Evolutionary conservation across 2,329 filamentous ascomycete species (phyloP), one percentile per base, ranked within the genome.

Genomic region (Aspergillus glaucus): DNA sequence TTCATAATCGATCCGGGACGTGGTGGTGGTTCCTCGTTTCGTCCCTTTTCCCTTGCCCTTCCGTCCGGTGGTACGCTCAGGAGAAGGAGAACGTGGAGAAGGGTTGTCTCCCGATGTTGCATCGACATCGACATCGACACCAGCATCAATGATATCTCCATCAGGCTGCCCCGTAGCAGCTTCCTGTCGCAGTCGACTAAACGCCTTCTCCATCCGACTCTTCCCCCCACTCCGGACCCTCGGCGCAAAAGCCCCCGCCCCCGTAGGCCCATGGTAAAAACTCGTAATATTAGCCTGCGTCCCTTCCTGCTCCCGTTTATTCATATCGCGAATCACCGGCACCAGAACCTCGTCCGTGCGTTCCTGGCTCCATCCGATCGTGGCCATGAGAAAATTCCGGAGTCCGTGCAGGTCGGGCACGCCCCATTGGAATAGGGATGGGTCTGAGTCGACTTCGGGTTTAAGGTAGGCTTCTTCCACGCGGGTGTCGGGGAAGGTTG

Each of bases 211-310:
- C 86, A 94, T 79, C 67, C 87, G 86, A 62, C 85, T 91, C 34
- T 80, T 81, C 50, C 80, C 79, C 10, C 72, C 77, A 22, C 73
- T 69, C 48, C 75, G 80, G 54, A 84, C 82, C 48, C 86, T 78
- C 0, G 87, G 88, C 21, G 79, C 87, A 71, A 88, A 91, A 0
- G 79, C 80, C 52, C 84, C 79, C 34, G 73, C 79, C 10, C 62
- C 71, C 46, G 51, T 63, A n/a, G 64, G 56, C 2, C 92, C 92
- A 10, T 82, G 81, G 65, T 97, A 96, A 67, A 85, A 98, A 21
- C 84, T 78, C n/a, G 93, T 98, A 56, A 98, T 95, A 59, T 98
- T 98, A 50, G 84, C 85, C 74, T 98, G 93, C 15, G 92, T 97
- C 6, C 93, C 93, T 71, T 97, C 93, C 24, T 82, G 78, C 55